Conservation (phyloP, 306 rosid species). For the Ormosia emarginata region DNA sequence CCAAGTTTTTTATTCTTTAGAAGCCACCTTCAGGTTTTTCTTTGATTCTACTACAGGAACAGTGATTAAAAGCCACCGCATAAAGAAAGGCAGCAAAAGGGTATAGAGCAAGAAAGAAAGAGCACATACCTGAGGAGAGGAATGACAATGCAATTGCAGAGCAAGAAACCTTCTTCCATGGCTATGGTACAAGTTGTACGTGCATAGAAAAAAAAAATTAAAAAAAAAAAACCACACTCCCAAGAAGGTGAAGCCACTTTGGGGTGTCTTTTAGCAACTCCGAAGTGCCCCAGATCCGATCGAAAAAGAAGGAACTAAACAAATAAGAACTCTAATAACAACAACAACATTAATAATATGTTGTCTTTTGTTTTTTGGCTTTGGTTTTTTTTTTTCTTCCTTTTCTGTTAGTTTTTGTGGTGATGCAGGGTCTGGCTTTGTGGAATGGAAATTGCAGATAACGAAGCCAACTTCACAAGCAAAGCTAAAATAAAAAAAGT, state of each 20-base stretch:
- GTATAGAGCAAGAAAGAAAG: background rate
- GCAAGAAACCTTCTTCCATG: slow-evolving; percentile 50
- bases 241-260: slow-evolving; percentile 57
- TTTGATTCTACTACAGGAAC: slow-evolving; percentile 26
- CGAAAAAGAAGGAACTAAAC: slow-evolving; percentile 41
- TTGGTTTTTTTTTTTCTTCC: background rate
- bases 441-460: slow-evolving; percentile 29
- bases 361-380: background rate
- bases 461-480: slow-evolving; percentile 43
- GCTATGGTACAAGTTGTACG: slow-evolving; percentile 21
- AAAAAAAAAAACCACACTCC: slow-evolving; percentile 4
- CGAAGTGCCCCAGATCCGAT: slow-evolving; percentile 86
- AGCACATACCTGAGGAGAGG: slow-evolving; percentile 36
- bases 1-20: slow-evolving; percentile 30
- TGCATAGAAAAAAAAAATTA: background rate
- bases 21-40: slow-evolving; percentile 31
- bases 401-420: slow-evolving; percentile 30
- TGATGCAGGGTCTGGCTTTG: slow-evolving; percentile 12
- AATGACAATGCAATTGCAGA: slow-evolving; percentile 33
- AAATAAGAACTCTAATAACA: slow-evolving; percentile 28
- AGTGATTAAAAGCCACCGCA: slow-evolving; percentile 1
- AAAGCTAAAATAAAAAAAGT: slow-evolving; percentile 29
- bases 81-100: slow-evolving; percentile 28
- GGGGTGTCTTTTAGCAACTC: slow-evolving; percentile 36
- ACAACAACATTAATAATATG: slow-evolving; percentile 6